These are phyloP conservation scores for Xylariaceae sp. DNA, from an alignment of 2,329 filamentous ascomycete genomes.

Conservation along the genomic window DNA sequence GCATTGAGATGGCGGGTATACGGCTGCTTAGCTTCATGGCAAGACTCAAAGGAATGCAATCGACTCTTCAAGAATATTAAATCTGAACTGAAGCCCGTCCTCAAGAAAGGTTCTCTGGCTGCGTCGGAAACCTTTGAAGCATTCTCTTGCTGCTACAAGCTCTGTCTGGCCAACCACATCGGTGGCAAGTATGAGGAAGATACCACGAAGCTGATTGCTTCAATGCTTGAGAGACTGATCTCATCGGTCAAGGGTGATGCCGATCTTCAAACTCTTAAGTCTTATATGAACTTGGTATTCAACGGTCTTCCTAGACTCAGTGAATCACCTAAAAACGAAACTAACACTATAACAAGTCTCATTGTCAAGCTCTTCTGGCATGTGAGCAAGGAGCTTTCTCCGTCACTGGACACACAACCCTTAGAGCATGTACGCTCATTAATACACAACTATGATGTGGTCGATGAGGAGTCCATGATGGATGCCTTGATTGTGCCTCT, in stretches of 20 bases:
- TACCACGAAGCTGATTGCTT: slow-evolving; percentile 22
- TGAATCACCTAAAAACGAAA: slow-evolving; percentile 23
- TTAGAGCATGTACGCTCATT: slow-evolving; percentile 18
- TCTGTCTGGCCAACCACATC: slow-evolving; percentile 29
- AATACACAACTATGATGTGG: slow-evolving; percentile 24
- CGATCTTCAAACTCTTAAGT: slow-evolving; percentile 13
- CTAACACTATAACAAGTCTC: slow-evolving; percentile 17
- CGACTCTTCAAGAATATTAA: slow-evolving; percentile 28
- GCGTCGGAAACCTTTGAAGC: slow-evolving; percentile 28
- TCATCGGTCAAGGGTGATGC: slow-evolving; percentile 15
- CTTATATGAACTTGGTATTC: slow-evolving; percentile 27
- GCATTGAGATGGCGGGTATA: slow-evolving; percentile 31
- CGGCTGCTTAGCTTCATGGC: slow-evolving; percentile 28
- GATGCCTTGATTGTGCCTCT: slow-evolving; percentile 27
- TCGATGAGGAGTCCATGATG: slow-evolving; percentile 27
- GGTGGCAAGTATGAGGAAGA: slow-evolving; percentile 27
- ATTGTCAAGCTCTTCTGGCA: slow-evolving; percentile 25
- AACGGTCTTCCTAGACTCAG: slow-evolving; percentile 24
- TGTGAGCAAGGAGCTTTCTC: slow-evolving; percentile 14
- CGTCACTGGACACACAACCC: slow-evolving; percentile 10
- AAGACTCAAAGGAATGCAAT: slow-evolving; percentile 22
- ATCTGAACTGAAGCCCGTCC: slow-evolving; percentile 22
- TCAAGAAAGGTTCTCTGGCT: slow-evolving; percentile 23
- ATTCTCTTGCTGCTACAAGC: slow-evolving; percentile 28
- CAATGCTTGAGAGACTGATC: slow-evolving; percentile 24